phyloP scores from a whole-genome alignment of 805 yeast genomes.

The Kodamaea sagamina region DNA sequence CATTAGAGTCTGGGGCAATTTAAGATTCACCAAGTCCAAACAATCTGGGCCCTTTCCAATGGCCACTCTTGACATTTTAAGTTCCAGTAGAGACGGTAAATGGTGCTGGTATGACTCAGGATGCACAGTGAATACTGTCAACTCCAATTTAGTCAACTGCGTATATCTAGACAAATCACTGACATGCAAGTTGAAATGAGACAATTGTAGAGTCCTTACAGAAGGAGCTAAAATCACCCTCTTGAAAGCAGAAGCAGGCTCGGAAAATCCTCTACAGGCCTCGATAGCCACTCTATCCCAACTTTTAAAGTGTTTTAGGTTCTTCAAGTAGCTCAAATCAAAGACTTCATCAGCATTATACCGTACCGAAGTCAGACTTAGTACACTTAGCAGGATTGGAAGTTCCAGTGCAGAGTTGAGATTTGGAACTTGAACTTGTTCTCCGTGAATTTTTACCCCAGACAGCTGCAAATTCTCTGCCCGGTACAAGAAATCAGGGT shows the following conservation, averaged over 20 bases:
- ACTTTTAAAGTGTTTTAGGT: conserved; percentile 1
- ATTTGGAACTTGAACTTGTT: background rate
- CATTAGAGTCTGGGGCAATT: background rate
- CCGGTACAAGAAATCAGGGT: conserved; percentile 2
- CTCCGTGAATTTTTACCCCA: background rate
- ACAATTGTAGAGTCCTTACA: background rate
- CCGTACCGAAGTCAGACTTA: background rate
- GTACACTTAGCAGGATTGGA: background rate
- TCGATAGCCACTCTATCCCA: conserved; percentile 1
- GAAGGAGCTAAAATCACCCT: background rate
- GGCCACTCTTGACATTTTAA: conserved; percentile 1
- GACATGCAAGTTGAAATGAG: background rate
- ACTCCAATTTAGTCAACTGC: background rate
- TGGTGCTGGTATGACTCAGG: background rate
- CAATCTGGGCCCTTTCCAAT: background rate
- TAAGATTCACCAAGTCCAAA: background rate
- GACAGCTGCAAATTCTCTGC: background rate
- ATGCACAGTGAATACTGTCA: background rate
- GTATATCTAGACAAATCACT: background rate
- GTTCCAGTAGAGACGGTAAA: background rate
- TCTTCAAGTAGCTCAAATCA: conserved; percentile 2
- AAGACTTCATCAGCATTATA: background rate
- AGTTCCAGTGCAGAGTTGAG: background rate
- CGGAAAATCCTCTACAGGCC: conserved; percentile 1
- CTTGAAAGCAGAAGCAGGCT: conserved; percentile 3